Conservation (phyloP, 768 basidiomycete species). For the Amanita muscaria region DNA sequence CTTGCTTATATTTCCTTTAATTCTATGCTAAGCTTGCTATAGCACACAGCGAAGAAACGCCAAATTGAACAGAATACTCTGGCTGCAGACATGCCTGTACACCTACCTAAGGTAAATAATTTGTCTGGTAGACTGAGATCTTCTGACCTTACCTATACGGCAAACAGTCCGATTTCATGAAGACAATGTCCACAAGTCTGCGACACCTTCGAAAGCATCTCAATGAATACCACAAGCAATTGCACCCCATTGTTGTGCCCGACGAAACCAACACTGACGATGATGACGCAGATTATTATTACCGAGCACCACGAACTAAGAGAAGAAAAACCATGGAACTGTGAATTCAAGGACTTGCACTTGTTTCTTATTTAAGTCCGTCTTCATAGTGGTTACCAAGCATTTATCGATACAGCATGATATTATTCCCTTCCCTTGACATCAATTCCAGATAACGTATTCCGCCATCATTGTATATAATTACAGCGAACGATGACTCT, state of each 20-base stretch:
- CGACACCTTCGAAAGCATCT: slow-evolving; percentile 56
- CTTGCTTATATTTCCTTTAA: neutral
- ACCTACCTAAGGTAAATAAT: slow-evolving; percentile 43
- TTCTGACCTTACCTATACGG: neutral
- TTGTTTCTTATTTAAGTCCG: slow-evolving; percentile 2
- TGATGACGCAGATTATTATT: slow-evolving; percentile 44
- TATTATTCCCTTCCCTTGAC: neutral
- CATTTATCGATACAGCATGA: too few relatives aligned
- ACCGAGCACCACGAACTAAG: slow-evolving; percentile 24
- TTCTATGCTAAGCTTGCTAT: slow-evolving; percentile 9
- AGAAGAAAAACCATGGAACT: slow-evolving; percentile 20
- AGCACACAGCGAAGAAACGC: slow-evolving; percentile 63
- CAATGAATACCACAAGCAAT: slow-evolving; percentile 31
- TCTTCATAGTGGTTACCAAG: neutral
- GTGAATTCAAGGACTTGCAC: slow-evolving; percentile 3
- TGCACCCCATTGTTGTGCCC: slow-evolving; percentile 21
- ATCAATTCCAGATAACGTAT: neutral
- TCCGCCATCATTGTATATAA: slow-evolving; percentile 3
- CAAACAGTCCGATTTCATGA: slow-evolving; percentile 60
- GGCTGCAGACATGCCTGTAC: slow-evolving; percentile 37
- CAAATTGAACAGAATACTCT: slow-evolving; percentile 33
- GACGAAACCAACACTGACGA: slow-evolving; percentile 37
- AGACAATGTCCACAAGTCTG: slow-evolving; percentile 47
- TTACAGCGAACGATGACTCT: too few relatives aligned
- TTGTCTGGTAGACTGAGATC: slow-evolving; percentile 9